A percentile compares a stretch with the other conserved stretches of the same genome.
Evolutionary conservation across 148 eudicot species (phyloP).

Genomic region (Vaccinium darrowii): DNA sequence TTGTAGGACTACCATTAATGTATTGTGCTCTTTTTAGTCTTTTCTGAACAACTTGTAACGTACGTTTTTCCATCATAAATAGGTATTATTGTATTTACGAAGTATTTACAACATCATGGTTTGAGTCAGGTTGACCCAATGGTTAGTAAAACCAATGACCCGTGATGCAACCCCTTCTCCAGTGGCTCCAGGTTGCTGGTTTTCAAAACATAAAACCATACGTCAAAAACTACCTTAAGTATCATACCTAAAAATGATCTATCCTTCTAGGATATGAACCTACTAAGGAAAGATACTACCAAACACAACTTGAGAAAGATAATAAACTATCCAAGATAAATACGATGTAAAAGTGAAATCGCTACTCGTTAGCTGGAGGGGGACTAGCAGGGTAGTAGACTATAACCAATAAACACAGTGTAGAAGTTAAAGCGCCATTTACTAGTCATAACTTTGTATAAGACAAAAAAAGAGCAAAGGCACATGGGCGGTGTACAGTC

Average conservation of each 20-base stretch:
- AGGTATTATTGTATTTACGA: not conserved
- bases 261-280: not conserved
- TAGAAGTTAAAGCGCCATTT: not conserved
- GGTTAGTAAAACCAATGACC: not conserved
- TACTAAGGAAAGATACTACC: not conserved
- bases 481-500: not conserved
- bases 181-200: not conserved
- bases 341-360: not conserved
- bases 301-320: not conserved
- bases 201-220: not conserved
- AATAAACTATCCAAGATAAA: not conserved
- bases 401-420: not conserved
- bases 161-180: not conserved
- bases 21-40: not conserved
- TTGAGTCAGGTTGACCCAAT: not conserved
- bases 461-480: not conserved
- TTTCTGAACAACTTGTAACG: not conserved
- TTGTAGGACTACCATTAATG: not conserved
- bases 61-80: not conserved
- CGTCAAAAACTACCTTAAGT: not conserved
- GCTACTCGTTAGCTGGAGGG: too few relatives aligned
- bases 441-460: not conserved
- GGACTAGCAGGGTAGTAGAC: too few relatives aligned
- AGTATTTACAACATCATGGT: not conserved
- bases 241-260: not conserved